These are phyloP conservation scores for Trichoderma sp. DNA, from an alignment of 2,329 filamentous ascomycete species.

Conservation along the genomic window DNA sequence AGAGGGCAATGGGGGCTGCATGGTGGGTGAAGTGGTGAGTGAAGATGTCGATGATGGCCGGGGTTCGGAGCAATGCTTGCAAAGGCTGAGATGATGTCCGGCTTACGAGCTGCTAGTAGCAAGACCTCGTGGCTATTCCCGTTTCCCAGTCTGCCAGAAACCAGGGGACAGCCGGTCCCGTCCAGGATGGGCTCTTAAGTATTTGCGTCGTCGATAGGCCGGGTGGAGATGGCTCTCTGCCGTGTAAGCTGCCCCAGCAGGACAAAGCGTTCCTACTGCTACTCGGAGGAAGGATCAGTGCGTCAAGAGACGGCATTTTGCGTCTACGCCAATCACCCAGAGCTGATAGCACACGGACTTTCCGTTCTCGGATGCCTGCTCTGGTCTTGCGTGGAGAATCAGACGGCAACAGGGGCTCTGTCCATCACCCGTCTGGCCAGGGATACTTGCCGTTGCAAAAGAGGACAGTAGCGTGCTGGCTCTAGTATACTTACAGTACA, in stretches of 20 bases:
- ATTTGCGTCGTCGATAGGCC: neutral
- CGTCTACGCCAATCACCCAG: neutral
- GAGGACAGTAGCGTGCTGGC: too few relatives aligned
- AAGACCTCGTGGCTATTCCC: neutral
- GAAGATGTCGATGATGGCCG: too few relatives aligned
- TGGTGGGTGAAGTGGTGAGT: neutral
- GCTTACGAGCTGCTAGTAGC: neutral
- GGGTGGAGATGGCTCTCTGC: neutral
- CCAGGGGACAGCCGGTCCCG: neutral
- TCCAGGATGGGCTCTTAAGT: neutral
- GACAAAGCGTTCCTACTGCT: neutral
- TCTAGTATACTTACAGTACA: too few relatives aligned
- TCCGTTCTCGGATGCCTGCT: neutral
- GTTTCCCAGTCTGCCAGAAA: neutral
- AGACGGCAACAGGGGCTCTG: neutral
- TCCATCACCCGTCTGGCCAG: neutral
- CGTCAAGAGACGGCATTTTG: neutral
- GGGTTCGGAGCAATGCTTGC: neutral
- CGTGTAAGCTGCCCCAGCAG: too few relatives aligned
- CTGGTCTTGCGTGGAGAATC: neutral
- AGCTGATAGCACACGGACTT: neutral
- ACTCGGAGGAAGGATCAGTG: neutral
- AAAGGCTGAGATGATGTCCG: neutral
- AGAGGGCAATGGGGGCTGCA: constrained; percentile 18
- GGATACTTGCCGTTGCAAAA: neutral